Percentiles rank a stretch among this genome's conserved stretches.
These are phyloP conservation scores for Trichothecium roseum DNA, from an alignment of 2,329 filamentous ascomycete species.

Conservation along the genomic window DNA sequence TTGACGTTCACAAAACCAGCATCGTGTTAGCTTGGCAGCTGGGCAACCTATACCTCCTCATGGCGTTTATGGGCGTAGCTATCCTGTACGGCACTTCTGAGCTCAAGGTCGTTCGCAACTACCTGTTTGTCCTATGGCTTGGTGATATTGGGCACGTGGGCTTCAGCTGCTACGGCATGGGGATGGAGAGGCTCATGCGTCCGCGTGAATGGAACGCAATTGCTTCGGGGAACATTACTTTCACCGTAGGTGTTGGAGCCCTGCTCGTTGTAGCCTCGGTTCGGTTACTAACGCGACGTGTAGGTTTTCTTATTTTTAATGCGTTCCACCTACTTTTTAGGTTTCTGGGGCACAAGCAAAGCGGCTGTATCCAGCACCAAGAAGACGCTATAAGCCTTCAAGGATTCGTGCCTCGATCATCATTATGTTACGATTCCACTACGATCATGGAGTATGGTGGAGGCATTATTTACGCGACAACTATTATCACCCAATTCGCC, in stretches of 20 bases:
- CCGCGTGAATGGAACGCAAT: constrained; percentile 54
- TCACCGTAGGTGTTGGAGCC: constrained; percentile 38
- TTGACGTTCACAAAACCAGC: constrained; percentile 30
- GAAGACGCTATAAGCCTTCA: no score
- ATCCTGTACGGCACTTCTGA: constrained; percentile 56
- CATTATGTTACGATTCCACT: no score
- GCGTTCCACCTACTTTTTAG: constrained; percentile 46
- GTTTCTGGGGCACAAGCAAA: constrained; percentile 41
- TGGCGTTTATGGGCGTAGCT: constrained; percentile 53
- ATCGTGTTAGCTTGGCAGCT: constrained; percentile 56
- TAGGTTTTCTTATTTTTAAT: constrained; percentile 45
- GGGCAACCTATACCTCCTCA: constrained; percentile 58
- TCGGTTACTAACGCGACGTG: constrained; percentile 3
- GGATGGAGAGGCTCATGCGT: constrained; percentile 40
- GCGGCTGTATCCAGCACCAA: no score
- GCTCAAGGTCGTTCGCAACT: constrained; percentile 54
- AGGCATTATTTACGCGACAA: no score
- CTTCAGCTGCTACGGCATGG: constrained; percentile 48
- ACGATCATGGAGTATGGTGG: no score
- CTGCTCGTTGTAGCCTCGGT: background rate
- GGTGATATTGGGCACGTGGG: constrained; percentile 60
- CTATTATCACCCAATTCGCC: no score
- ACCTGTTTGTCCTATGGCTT: constrained; percentile 53
- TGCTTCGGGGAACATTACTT: constrained; percentile 64
- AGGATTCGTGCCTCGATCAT: no score